Evolutionary conservation across 495 filamentous ascomycete species (phyloP).

Genomic region (Penicillium lividum): DNA sequence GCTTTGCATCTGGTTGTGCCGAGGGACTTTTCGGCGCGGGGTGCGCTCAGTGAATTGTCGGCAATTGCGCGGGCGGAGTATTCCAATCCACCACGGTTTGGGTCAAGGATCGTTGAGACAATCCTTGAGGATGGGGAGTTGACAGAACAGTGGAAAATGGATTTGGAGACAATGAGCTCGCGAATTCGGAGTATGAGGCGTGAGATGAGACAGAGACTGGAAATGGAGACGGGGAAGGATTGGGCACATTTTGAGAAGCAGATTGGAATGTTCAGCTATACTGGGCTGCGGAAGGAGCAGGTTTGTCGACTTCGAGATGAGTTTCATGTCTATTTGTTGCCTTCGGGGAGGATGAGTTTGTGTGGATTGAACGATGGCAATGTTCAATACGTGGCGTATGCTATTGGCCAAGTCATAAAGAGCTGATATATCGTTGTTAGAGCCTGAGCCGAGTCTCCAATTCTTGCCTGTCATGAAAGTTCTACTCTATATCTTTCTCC

Average conservation of each 20-base stretch:
- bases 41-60: constrained; percentile 27
- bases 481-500: too few species aligned
- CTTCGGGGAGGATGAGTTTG: constrained; percentile 23
- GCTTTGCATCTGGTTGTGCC: constrained; percentile 27
- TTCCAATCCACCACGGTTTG: constrained; percentile 31
- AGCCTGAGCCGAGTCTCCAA: too few species aligned
- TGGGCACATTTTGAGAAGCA: constrained; percentile 33
- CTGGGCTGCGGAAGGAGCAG: constrained; percentile 25
- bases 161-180: constrained; percentile 37
- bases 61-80: too few species aligned
- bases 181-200: constrained; percentile 30
- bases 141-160: constrained; percentile 31
- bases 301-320: constrained; percentile 23
- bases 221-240: constrained; percentile 24
- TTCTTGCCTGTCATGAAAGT: too few species aligned
- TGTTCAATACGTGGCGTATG: constrained; percentile 28
- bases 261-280: constrained; percentile 44
- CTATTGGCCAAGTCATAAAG: too few species aligned
- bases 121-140: constrained; percentile 28
- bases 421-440: too few species aligned
- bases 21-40: constrained; percentile 21
- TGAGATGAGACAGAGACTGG: constrained; percentile 20
- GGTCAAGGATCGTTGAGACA: constrained; percentile 33
- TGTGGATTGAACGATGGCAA: constrained; percentile 37
- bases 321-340: constrained; percentile 32